Evolutionary conservation across 2,329 filamentous ascomycete species (phyloP).

Genomic region (Epichloe glyceriae): DNA sequence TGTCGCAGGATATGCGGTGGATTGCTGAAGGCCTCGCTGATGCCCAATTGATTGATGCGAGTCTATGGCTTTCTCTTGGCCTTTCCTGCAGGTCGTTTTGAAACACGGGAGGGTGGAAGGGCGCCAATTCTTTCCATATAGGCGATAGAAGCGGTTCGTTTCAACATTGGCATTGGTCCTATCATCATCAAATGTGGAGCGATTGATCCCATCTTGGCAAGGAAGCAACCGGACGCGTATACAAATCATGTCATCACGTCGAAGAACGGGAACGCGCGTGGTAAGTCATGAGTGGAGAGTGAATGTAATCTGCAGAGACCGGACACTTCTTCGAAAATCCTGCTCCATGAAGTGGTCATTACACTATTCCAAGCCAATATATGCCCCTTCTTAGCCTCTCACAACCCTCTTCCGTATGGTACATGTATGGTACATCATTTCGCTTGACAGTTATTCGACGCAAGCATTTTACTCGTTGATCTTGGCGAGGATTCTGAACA

Average conservation of each 20-base stretch:
- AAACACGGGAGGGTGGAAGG: too few species aligned
- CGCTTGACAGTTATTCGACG: background rate
- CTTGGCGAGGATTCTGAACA: constrained; percentile 83
- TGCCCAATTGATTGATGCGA: background rate
- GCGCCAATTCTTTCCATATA: too few species aligned
- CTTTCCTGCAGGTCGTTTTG: too few species aligned
- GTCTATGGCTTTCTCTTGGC: background rate
- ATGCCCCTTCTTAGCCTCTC: background rate
- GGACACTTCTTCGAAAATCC: constrained; percentile 7
- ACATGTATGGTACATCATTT: constrained; percentile 23
- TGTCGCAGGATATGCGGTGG: background rate
- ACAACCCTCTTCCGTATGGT: constrained; percentile 16
- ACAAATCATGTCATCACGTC: background rate
- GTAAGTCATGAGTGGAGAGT: constrained; percentile 17
- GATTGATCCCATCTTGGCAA: too few species aligned
- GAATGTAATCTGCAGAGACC: constrained; percentile 13
- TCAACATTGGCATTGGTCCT: too few species aligned
- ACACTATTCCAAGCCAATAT: background rate
- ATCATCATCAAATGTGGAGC: too few species aligned
- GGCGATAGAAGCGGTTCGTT: too few species aligned
- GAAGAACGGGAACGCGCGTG: background rate
- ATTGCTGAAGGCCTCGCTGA: background rate
- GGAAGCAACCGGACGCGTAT: too few species aligned
- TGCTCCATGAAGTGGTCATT: constrained; percentile 1
- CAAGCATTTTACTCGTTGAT: constrained; percentile 68